Base-by-base conservation (phyloP, 2,329 filamentous ascomycete genomes). In the Apiospora kogelbergensis region DNA sequence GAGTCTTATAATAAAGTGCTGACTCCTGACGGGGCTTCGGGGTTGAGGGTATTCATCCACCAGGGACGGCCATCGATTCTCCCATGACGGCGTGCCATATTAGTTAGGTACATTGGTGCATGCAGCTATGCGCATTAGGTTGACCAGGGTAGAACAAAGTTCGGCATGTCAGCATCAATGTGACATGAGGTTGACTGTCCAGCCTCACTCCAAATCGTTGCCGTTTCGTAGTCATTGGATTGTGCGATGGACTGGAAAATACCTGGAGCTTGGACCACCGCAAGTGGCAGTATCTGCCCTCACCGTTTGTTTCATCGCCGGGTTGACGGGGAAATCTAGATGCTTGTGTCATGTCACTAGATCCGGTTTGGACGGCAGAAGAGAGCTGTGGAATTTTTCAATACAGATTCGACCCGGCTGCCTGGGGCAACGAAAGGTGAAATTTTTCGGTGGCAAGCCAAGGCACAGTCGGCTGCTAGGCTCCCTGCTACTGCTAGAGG, bases 311-410 rank as follows among this genome's bases (percentile, higher is more conserved):
- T 37, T 37, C 53, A 60, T 60, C 53, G 13, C 53, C 53, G 17
- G 17, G 53, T 60, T 60, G 53, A 60, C 53, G 37, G 48, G 26
- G 20, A 57, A 22, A 33, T 57, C 48, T 57, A 57, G 48, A 57
- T 20, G 26, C 48, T 4, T 48, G 33, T 7, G 33, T 46, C n/a
- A 57, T 57, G 48, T 26, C 48, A 57, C 48, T 57, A 4, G 22
- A 15, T 15, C 26, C 15, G 9, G 3, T 48, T 33, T 57, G 48
- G 48, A 57, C 26, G 17, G 17, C 26, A 11, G 26, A 60, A 60
- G 48, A 60, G 48, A 60, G 24, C 48, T 60, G 26, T n/a, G 30
- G 53, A 57, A 60, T 37, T 53, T 53, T 53, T n/a, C 53, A n/a
- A 11, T 48, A 5, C 9, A 20, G 20, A 37, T 22, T 20, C 20